Conservation (phyloP, 139 green algal species). For the Volvox reticuliferus region DNA sequence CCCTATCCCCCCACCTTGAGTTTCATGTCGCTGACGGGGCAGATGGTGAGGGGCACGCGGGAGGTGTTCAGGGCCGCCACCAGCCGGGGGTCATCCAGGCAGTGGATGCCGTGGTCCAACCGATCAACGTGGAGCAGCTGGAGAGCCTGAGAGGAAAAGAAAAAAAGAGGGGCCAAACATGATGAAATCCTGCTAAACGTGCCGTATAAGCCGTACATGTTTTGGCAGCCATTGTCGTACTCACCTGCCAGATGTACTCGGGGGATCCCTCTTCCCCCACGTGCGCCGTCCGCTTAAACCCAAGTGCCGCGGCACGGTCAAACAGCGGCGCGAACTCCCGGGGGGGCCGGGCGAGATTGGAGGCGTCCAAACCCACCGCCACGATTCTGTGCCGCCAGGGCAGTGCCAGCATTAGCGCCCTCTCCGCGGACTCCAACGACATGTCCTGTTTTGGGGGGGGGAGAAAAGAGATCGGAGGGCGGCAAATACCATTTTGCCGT, state of each 20-base stretch:
- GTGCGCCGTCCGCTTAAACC: constrained; percentile 21
- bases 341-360: constrained; percentile 54
- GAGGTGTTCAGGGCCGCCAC: constrained; percentile 48
- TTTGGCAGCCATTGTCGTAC: background rate
- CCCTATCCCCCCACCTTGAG: constrained; percentile 59
- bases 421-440: background rate
- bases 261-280: constrained; percentile 54
- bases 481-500: no score
- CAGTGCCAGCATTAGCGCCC: constrained; percentile 26
- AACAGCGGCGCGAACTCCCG: constrained; percentile 36
- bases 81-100: constrained; percentile 73
- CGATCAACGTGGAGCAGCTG: constrained; percentile 59
- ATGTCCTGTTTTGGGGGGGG: background rate
- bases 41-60: constrained; percentile 77
- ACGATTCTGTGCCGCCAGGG: constrained; percentile 58
- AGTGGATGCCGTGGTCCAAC: constrained; percentile 80
- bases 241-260: constrained; percentile 67
- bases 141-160: constrained; percentile 33
- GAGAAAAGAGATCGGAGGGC: no score
- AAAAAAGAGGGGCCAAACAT: no score
- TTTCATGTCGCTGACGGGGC: constrained; percentile 77
- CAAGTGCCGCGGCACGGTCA: background rate
- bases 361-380: constrained; percentile 69
- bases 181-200: no score
- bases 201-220: no score